phyloP scores from a whole-genome alignment of 1,284 basidiomycete genomes.

The Anthracocystis setariae region DNA sequence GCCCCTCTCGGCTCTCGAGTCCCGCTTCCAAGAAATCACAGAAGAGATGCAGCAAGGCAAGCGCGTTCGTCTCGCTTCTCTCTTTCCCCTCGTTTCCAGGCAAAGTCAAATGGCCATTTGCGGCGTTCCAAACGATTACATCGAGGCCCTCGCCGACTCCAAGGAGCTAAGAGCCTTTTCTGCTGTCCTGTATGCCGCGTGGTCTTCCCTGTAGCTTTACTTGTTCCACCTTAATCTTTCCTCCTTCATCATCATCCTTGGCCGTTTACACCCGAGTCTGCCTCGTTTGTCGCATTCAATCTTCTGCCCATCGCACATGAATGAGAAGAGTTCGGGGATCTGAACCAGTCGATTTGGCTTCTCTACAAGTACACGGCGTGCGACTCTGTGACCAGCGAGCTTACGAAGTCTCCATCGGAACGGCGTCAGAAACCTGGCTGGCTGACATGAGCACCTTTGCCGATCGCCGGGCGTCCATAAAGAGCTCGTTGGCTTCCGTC shows the following conservation, averaged over 20 bases:
- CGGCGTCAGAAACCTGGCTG: conserved; percentile 15
- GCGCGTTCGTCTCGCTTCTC: conserved; percentile 76
- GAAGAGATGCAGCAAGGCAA: conserved; percentile 68
- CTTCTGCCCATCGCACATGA: background rate
- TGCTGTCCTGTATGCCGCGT: conserved; percentile 71
- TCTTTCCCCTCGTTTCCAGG: conserved; percentile 80
- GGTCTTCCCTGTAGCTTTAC: conserved; percentile 44
- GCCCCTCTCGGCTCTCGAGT: conserved; percentile 70
- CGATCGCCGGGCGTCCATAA: conserved; percentile 84
- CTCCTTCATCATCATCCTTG: background rate
- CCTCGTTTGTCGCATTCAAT: no score
- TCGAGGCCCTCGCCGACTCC: conserved; percentile 71
- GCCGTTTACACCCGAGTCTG: background rate
- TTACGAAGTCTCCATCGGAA: conserved; percentile 52
- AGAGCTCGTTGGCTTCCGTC: conserved; percentile 82
- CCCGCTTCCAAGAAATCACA: conserved; percentile 48
- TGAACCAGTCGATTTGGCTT: conserved; percentile 2
- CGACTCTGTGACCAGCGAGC: background rate
- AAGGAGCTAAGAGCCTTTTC: conserved; percentile 71
- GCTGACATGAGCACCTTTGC: conserved; percentile 42
- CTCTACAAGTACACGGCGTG: conserved; percentile 31
- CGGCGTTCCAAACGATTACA: conserved; percentile 80
- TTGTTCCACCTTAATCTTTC: conserved; percentile 2
- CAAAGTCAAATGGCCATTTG: conserved; percentile 80
- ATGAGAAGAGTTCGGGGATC: background rate